Evolutionary conservation across 176 grass and related monocot genomes (phyloP).

Genomic region (Echinochloa phyllopogon): DNA sequence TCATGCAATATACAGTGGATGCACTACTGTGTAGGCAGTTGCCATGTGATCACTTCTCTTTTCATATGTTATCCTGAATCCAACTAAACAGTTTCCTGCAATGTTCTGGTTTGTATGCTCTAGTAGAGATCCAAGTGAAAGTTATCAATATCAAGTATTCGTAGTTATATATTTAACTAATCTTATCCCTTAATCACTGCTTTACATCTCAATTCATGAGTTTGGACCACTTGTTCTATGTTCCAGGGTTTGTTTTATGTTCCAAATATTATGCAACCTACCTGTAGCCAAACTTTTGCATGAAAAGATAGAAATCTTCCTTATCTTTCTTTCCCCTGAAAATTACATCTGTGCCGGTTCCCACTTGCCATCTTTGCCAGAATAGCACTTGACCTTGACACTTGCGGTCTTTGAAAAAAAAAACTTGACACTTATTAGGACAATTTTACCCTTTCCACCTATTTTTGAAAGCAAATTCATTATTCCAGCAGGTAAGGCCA

Average conservation of each 20-base stretch:
- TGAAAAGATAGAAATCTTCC: neutral
- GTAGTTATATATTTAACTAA: neutral
- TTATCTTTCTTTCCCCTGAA: neutral
- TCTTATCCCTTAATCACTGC: conserved; percentile 7
- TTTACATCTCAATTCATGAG: conserved; percentile 27
- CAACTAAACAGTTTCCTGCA: conserved; percentile 21
- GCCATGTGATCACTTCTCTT: conserved; percentile 28
- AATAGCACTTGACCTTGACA: neutral
- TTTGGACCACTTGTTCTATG: neutral
- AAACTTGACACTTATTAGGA: neutral
- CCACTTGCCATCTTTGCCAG: neutral
- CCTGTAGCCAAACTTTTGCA: neutral
- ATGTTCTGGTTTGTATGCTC: neutral
- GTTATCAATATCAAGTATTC: neutral
- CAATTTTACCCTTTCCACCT: neutral
- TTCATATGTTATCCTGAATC: conserved; percentile 20
- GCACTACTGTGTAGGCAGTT: neutral
- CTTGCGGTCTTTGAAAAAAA: too few relatives aligned
- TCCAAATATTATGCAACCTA: conserved; percentile 1
- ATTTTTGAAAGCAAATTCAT: neutral
- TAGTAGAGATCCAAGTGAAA: neutral
- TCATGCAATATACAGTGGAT: conserved; percentile 23
- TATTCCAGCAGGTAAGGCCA: neutral
- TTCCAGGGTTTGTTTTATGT: neutral
- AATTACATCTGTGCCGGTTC: neutral